Evolutionary conservation across 2,329 filamentous ascomycete genomes (phyloP), one percentile per base, ranked within the genome.

Genomic region (Graphilbum sp.): DNA sequence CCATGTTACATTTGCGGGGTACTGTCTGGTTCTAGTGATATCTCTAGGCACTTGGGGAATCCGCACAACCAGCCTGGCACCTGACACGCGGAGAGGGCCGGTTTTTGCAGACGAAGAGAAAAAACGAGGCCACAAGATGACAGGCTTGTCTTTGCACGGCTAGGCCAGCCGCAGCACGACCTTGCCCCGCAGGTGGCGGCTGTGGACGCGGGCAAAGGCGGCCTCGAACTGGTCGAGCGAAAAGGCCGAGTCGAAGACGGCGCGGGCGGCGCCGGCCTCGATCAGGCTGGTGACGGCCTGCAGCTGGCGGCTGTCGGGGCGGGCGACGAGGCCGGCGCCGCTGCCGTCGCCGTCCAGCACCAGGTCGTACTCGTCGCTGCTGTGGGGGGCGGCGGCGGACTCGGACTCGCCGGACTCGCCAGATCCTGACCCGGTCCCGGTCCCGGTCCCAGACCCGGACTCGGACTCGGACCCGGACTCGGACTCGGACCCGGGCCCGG

Each of bases 321-420:
- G 30, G 7, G 42, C 41, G 13, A 39, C 29, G 27, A 20, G 2
- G 19, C 40, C 49, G 46, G 48, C 10, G 45, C 44, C 37, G 31
- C 43, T 43, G 35, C 47, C 49, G 29, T 43, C 45, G 20, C 45
- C 38, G 37, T 50, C 47, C 24, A 50, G 19, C 21, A 49, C 45
- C 11, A 44, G 29, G 27, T 45, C 34, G 40, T 46, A 50, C 24
- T 41, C 45, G 25, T 35, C 35, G 7, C 34, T 23, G 21, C 16
- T n/a, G 43, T 39, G 43, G 16, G 34, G 17, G 15, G n/a, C 18
- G 35, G 27, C 13, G 10, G 32, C 35, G 31, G 31, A 38, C 10
- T 5, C 21, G 5, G 21, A n/a, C n/a, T n/a, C n/a, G n/a, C n/a
- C n/a, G n/a, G n/a, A n/a, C n/a, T n/a, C n/a, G n/a, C n/a, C n/a